Evolutionary conservation across 2,329 filamentous ascomycete species (phyloP), one percentile per base, ranked within the genome.

Genomic region (Sordariomycetes sp.): DNA sequence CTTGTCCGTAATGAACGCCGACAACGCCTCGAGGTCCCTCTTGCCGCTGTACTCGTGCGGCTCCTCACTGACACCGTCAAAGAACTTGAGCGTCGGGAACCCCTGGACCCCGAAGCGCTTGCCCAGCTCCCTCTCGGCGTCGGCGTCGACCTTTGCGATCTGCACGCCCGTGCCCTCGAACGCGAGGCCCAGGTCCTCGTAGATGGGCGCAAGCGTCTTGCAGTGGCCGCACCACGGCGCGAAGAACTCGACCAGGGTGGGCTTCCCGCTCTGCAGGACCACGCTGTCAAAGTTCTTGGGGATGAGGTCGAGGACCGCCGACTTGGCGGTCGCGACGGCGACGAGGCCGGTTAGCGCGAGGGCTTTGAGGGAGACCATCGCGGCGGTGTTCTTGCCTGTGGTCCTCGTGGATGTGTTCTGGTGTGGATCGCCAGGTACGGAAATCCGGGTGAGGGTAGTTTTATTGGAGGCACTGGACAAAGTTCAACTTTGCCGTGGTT

Each of bases 221-320:
- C 94, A 99, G 80, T 99, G 94, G 35, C 94, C 95, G 68, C 94
- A 99, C 94, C 94, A 99, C 25, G 92, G 91, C 36, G 94, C 94
- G 69, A 95, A 97, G 81, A 99, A 99, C 72, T 97, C 91, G 65
- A 97, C 90, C 28, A 99, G 85, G 0, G 94, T 91, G 51, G 94
- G 92, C 77, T 95, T 97, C 72, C 90, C 90, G 52, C 89, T 92
- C 70, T 95, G 84, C 60, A 96, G 79, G 62, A 96, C 90, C 57
- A 96, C 79, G 53, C 86, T 76, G 76, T 97, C 92, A 71, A 99
- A 99, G 78, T 96, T 99, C 65, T 77, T 76, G 58, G 92, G 90
- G 60, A 87, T 84, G 60, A 99, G 85, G 71, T 97, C 92, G 65
- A 95, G 78, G 62, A 99, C 94, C 58, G 89, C 87, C 58, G 90